Base-by-base conservation (phyloP, 805 yeast species). In the Vanderwaltozyma yarrowii region DNA sequence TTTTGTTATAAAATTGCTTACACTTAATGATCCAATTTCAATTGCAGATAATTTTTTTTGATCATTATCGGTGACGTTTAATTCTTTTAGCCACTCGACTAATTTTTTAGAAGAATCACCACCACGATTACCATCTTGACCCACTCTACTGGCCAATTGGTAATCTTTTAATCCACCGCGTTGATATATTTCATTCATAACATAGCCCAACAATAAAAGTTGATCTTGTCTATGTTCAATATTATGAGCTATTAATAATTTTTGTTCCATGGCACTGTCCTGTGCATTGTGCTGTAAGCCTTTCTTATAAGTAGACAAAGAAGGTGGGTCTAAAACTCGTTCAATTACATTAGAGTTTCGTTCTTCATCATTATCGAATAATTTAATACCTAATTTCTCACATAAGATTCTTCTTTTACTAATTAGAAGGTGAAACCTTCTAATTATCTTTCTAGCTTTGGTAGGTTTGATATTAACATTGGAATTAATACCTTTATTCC, bases 61-160 rank as follows among this genome's bases (percentile, higher is more conserved):
- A 12, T 18, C 20, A 11, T 19, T 2, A n/a, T 26, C 44, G 25
- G 28, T 26, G 23, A 36, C 38, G n/a, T 37, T 45, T 29, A 62
- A 36, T 26, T 66, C 70, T 17, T 65, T 62, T 24, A 85, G 59
- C 88, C 94, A 85, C 39, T 76, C 73, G n/a, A 85, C 70, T 32
- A 89, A 62, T 50, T 78, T 67, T 47, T 80, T 83, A 2, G 95
- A 86, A 0, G 96, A 85, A 54, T 89, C 98, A 2, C 96, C 95
- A 0, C 98, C 97, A 44, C 97, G 58, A 33, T 70, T 69, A 0
- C 60, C 55, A 41, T 75, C 73, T 51, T 89, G 98, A 0, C 98
- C 98, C 36, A 76, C 74, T 1, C 81, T 72, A 2, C 95, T 84
- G 0, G 97, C 97, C 16, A 69, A 60, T 52, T 89, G 98, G 56